phyloP scores from a whole-genome alignment of 805 yeast species.

The Lachancea waltii region DNA sequence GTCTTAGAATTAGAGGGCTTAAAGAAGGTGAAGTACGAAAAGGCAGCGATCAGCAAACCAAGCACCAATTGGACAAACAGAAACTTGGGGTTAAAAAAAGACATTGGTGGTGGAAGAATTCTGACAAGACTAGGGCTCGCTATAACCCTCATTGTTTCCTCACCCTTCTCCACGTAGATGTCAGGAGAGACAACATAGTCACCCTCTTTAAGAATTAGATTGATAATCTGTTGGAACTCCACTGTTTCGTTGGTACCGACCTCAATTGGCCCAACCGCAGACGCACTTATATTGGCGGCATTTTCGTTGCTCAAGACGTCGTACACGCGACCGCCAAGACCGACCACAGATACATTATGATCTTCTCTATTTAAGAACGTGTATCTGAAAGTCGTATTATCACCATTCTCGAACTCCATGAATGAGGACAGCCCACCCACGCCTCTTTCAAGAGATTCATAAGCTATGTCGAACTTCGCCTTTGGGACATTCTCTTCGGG shows the following conservation, averaged over 20 bases:
- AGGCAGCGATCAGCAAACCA: constrained; percentile 40
- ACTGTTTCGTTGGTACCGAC: constrained; percentile 45
- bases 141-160: constrained; percentile 47
- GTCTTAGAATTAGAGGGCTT: not conserved
- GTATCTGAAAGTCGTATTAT: constrained; percentile 46
- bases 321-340: constrained; percentile 61
- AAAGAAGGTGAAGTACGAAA: constrained; percentile 38
- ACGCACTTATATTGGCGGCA: constrained; percentile 57
- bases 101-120: constrained; percentile 59
- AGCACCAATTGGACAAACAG: constrained; percentile 54
- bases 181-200: constrained; percentile 56
- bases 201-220: constrained; percentile 51
- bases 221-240: constrained; percentile 52
- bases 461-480: constrained; percentile 43
- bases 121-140: constrained; percentile 51
- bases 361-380: constrained; percentile 49
- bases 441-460: constrained; percentile 42
- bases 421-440: constrained; percentile 35
- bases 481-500: not conserved
- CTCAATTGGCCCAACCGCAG: constrained; percentile 53
- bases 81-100: constrained; percentile 68
- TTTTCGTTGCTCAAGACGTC: constrained; percentile 47
- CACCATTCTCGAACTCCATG: constrained; percentile 44
- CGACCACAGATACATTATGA: constrained; percentile 46
- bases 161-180: constrained; percentile 45